Evolutionary conservation across 768 basidiomycete species (phyloP).

Genomic region (Russula vinacea): DNA sequence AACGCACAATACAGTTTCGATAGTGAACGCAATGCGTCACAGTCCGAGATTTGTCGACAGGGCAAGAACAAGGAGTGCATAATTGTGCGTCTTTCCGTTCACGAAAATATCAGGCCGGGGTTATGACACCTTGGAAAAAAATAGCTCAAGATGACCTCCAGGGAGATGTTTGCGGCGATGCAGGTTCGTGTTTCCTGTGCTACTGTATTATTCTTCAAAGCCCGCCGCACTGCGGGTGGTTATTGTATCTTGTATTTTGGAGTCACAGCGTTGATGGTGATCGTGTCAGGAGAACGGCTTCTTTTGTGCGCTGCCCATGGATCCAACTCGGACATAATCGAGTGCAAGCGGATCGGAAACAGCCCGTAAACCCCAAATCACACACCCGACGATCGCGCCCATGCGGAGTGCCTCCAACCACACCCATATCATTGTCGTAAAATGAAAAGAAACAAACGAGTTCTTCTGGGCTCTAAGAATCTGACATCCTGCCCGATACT

Average conservation of each 20-base stretch:
- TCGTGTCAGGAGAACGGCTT: constrained; percentile 42
- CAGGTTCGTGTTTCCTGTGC: constrained; percentile 45
- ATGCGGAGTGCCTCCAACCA: background rate
- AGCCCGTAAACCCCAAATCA: background rate
- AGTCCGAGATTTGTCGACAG: constrained; percentile 59
- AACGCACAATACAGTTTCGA: constrained; percentile 58
- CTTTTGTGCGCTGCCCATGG: constrained; percentile 61
- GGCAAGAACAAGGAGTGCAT: constrained; percentile 49
- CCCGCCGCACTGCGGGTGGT: background rate
- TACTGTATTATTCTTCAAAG: too few species aligned
- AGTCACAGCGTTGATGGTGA: background rate
- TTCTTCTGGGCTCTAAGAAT: constrained; percentile 8
- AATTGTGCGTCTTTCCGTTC: background rate
- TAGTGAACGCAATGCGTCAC: constrained; percentile 53
- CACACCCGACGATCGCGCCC: constrained; percentile 2
- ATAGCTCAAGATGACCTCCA: constrained; percentile 38
- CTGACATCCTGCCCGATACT: constrained; percentile 5
- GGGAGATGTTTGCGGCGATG: constrained; percentile 64
- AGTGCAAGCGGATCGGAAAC: constrained; percentile 55
- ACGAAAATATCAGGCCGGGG: background rate
- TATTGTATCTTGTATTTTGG: background rate
- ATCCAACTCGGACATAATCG: constrained; percentile 65
- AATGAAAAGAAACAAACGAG: background rate
- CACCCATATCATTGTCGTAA: background rate
- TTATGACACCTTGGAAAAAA: background rate